These are phyloP conservation scores for Bjerkandera adusta DNA, from an alignment of 1,284 basidiomycete genomes.

Conservation along the genomic window DNA sequence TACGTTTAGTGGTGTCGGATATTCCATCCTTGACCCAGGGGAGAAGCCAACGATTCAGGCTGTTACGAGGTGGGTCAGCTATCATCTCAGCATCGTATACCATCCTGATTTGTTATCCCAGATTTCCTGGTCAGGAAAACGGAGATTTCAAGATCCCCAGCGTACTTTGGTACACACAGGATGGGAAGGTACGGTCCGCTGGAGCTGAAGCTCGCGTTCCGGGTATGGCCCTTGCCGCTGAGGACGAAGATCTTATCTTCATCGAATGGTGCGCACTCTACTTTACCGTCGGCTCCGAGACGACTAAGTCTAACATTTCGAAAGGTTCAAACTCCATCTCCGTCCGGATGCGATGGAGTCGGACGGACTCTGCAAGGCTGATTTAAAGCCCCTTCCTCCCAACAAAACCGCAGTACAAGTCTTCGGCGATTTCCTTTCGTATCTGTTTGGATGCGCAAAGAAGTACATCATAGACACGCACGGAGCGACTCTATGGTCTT, in stretches of 20 bases:
- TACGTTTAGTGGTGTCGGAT: constrained; percentile 51
- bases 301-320: neutral
- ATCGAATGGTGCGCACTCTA: constrained; percentile 45
- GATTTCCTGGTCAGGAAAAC: constrained; percentile 34
- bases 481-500: constrained; percentile 38
- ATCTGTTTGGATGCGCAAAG: constrained; percentile 42
- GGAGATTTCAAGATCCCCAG: constrained; percentile 51
- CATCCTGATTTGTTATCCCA: constrained; percentile 16
- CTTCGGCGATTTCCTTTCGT: constrained; percentile 50
- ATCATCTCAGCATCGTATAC: neutral
- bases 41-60: constrained; percentile 43
- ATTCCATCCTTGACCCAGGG: constrained; percentile 44
- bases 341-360: constrained; percentile 35
- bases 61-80: constrained; percentile 39
- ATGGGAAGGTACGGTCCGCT: constrained; percentile 43
- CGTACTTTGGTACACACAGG: constrained; percentile 50
- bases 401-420: constrained; percentile 47
- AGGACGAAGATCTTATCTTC: constrained; percentile 45
- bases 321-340: constrained; percentile 60
- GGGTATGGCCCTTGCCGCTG: constrained; percentile 38
- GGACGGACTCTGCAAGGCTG: constrained; percentile 23
- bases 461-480: constrained; percentile 50
- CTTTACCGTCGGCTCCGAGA: neutral
- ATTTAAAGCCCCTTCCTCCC: constrained; percentile 44
- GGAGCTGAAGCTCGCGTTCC: constrained; percentile 53